Evolutionary conservation across 2,329 filamentous ascomycete genomes (phyloP), one percentile per base, ranked within the genome.

Genomic region (Ceratocystiopsis sp.): DNA sequence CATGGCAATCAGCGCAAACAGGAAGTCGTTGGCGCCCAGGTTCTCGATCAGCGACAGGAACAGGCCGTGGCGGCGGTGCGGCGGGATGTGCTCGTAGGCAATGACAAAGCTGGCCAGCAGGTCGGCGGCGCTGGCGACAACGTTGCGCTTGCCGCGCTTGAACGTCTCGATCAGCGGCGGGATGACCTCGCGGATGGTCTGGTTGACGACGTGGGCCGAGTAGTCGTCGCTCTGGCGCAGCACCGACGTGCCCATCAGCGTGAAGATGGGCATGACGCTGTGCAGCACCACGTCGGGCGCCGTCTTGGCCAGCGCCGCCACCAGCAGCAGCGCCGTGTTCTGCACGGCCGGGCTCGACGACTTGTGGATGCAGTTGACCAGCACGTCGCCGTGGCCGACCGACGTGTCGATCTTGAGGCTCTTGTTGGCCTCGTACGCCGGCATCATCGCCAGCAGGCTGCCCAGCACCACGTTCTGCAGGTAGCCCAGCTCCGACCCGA

Each of bases 201-300:
- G 86, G 53, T 93, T 85, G 45, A 95, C 89, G 32, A 98, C 89
- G 57, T 94, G 84, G 13, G 87, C 86, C 18, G 91, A 96, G 62
- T 95, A 96, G 53, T 96, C 89, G 54, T 98, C 93, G 52, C 84
- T 85, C 62, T 95, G 89, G 40, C 84, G 79, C 41, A 98, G 71
- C 17, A 95, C 80, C 4, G 84, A 94, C 37, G 80, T 82, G 37
- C 89, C 86, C 80, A 96, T 95, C 57, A 96, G 95, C 0, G 91
- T 96, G 63, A 98, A 98, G 42, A 98, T 89, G 13, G 91, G 91
- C 91, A 98, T 98, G 43, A 98, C 84, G 52, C 86, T 95, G 61
- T 98, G 89, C 45, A 98, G 69, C 3, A 98, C 84, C 40, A 93
- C 66, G 57, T 94, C 87, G 0, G 93, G 91, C 0, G 85, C 84